phyloP scores from a whole-genome alignment of 2,329 filamentous ascomycete genomes.

The Neofusicoccum cordaticola region DNA sequence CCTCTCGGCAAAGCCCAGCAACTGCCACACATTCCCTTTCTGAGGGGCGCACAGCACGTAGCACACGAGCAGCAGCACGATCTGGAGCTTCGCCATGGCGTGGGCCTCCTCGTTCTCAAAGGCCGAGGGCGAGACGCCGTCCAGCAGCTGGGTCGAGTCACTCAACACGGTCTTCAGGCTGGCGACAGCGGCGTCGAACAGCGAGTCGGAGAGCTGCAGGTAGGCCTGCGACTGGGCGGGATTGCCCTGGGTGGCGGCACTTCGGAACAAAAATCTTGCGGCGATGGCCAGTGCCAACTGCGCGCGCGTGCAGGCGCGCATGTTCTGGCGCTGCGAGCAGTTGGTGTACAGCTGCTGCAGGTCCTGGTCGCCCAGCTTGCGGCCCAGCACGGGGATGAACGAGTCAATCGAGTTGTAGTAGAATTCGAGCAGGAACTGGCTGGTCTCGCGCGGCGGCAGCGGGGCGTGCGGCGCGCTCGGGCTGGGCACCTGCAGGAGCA shows the following conservation, averaged over 20 bases:
- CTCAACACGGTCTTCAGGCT: constrained; percentile 1
- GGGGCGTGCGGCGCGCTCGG: neutral
- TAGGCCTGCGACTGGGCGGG: constrained; percentile 15
- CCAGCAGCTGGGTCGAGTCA: constrained; percentile 8
- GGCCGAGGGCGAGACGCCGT: constrained; percentile 1
- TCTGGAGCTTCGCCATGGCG: constrained; percentile 15
- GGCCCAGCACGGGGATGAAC: constrained; percentile 1
- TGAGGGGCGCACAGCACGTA: constrained; percentile 5
- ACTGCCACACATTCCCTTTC: constrained; percentile 17
- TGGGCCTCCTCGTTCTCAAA: constrained; percentile 18
- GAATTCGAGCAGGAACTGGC: constrained; percentile 10
- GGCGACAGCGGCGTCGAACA: constrained; percentile 8
- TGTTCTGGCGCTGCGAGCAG: neutral
- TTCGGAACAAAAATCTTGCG: constrained; percentile 11
- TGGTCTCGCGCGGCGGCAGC: constrained; percentile 8
- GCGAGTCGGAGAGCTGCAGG: constrained; percentile 9
- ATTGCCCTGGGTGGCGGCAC: constrained; percentile 14
- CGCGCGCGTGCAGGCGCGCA: constrained; percentile 11
- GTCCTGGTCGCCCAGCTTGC: constrained; percentile 13
- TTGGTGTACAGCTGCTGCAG: constrained; percentile 4
- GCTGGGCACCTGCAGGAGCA: neutral
- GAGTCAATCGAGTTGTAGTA: constrained; percentile 17
- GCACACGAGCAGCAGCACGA: constrained; percentile 13
- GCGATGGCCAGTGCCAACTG: constrained; percentile 4
- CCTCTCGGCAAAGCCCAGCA: constrained; percentile 13